Base-by-base conservation (phyloP, 2,329 filamentous ascomycete species). In the Grosmannia clavigera region DNA sequence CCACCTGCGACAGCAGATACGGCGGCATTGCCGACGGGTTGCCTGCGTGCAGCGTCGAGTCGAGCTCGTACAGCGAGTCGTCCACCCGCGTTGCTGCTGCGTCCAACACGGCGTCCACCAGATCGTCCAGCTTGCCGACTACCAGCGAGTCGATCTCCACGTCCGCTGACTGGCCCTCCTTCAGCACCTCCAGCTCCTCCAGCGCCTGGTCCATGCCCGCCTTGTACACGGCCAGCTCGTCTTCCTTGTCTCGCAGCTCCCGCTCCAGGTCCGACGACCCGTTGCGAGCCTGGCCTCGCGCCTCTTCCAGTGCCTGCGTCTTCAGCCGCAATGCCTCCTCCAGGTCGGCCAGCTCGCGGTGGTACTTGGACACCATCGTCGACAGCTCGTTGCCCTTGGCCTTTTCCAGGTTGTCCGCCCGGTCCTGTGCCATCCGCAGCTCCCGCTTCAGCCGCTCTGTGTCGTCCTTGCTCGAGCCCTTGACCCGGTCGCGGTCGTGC, bases 211-310 rank as follows among this genome's bases (percentile, higher is more conserved):
- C 94, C 90, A 99, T 95, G 68, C 91, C 92, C 54, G 92, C 90
- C 76, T 96, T 96, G 81, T 96, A 96, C 55, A 97, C 92, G 73
- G 97, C 94, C 31, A 99, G 84, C 74, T 99, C 94, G 68, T 96
- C 92, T 70, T 99, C 94, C 77, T 96, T 97, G 64, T 97, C 94
- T 55, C 87, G 87, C 38, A 99, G 80, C 58, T 89, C 81, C 63
- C 86, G 82, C 71, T 96, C 91, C 27, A 96, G 84, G 68, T 97
- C 94, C 0, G 87, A 87, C 71, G 87, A 88, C 51, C 89, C 88
- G 64, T 95, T 89, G 31, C 85, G 83, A 58, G 90, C 80, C 72
- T 87, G 90, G 68, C 84, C 78, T 60, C 91, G 87, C 48, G 90
- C 78, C 35, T 96, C 91, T 33, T 96, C 92, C 52, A 99, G 77